These are phyloP conservation scores for Naganishia onofrii DNA, from an alignment of 768 basidiomycete genomes.

Conservation along the genomic window DNA sequence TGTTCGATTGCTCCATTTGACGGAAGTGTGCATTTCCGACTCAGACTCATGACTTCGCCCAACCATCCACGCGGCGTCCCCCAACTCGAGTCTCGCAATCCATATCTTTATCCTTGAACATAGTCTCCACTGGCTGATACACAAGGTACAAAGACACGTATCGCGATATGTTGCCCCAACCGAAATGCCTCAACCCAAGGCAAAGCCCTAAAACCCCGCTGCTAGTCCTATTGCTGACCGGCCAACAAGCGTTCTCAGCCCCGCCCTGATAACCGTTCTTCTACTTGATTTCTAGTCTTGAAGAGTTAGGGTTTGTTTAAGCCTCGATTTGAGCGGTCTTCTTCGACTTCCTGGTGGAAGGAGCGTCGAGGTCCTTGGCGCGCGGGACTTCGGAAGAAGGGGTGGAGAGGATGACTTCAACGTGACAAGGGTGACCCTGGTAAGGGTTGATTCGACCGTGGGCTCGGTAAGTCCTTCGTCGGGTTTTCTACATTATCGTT, in stretches of 20 bases:
- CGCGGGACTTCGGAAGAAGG: slow-evolving; percentile 82
- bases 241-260: slow-evolving; percentile 9
- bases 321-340: slow-evolving; percentile 50
- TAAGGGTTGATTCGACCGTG: slow-evolving; percentile 75
- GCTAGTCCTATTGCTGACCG: slow-evolving; percentile 13
- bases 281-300: slow-evolving; percentile 6
- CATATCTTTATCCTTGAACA: slow-evolving; percentile 18
- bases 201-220: slow-evolving; percentile 11
- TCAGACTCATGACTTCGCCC: neutral
- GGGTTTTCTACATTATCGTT: slow-evolving; percentile 71
- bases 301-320: slow-evolving; percentile 34
- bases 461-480: slow-evolving; percentile 92
- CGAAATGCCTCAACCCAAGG: slow-evolving; percentile 13
- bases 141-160: slow-evolving; percentile 22
- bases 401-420: slow-evolving; percentile 80
- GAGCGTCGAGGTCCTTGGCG: slow-evolving; percentile 72
- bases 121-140: slow-evolving; percentile 15
- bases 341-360: slow-evolving; percentile 48
- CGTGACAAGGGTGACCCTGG: slow-evolving; percentile 95
- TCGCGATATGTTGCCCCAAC: slow-evolving; percentile 1
- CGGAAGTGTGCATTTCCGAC: neutral
- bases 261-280: slow-evolving; percentile 12
- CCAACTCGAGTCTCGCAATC: neutral
- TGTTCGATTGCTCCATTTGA: too few relatives aligned
- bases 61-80: neutral